phyloP scores from a whole-genome alignment of 345 rosid genomes.

The Hypericum androsaemum region DNA sequence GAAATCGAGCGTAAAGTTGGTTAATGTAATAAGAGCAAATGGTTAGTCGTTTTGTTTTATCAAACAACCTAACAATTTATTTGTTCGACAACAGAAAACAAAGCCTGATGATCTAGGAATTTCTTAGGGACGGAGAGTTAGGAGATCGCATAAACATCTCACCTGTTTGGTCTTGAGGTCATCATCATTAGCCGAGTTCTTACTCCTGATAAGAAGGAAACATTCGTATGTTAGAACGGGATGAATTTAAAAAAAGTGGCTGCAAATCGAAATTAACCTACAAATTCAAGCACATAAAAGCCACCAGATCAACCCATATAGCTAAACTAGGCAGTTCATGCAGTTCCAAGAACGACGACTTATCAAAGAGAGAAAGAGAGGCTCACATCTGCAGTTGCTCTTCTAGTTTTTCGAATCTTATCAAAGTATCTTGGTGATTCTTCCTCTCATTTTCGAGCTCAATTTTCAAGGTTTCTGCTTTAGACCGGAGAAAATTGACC shows the following conservation, averaged over 20 bases:
- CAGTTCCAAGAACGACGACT: neutral
- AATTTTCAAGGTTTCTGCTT: slow-evolving; percentile 43
- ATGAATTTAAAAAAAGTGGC: neutral
- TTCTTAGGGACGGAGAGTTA: neutral
- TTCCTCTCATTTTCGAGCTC: slow-evolving; percentile 62
- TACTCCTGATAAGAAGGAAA: slow-evolving; percentile 32
- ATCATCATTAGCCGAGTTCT: slow-evolving; percentile 34
- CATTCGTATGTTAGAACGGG: slow-evolving; percentile 6
- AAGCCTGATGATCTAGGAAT: neutral
- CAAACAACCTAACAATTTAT: too few relatives aligned
- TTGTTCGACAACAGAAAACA: too few relatives aligned
- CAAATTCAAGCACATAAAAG: neutral
- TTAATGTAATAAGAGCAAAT: neutral
- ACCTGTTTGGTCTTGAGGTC: slow-evolving; percentile 70
- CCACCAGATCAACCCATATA: too few relatives aligned
- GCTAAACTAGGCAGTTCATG: neutral
- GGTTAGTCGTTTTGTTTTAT: neutral
- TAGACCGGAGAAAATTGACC: slow-evolving; percentile 48
- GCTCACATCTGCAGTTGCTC: slow-evolving; percentile 68
- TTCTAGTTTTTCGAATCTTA: slow-evolving; percentile 67
- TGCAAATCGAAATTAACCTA: neutral
- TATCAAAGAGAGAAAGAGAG: slow-evolving; percentile 4
- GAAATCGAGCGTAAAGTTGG: too few relatives aligned
- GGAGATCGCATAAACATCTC: slow-evolving; percentile 12
- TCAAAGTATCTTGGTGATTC: slow-evolving; percentile 42